Conservation (phyloP, 1,284 basidiomycete genomes). For the Ganoderma multipileum region DNA sequence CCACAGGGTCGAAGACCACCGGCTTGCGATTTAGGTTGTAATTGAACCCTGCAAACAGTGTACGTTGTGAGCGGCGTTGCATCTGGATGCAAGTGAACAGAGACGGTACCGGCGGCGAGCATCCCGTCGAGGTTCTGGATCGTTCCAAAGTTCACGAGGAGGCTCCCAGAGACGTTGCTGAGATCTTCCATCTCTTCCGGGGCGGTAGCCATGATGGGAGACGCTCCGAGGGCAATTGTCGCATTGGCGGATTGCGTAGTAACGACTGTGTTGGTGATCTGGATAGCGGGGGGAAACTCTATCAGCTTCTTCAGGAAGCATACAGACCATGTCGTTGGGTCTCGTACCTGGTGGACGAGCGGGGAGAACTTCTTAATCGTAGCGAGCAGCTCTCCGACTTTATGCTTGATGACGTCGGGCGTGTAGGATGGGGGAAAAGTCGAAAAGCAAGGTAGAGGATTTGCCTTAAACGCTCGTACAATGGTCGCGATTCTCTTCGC, state of each 20-base stretch:
- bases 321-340: background rate
- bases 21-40: constrained; percentile 83
- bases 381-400: constrained; percentile 54
- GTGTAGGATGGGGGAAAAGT: constrained; percentile 31
- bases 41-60: constrained; percentile 47
- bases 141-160: constrained; percentile 94
- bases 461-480: constrained; percentile 49
- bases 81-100: background rate
- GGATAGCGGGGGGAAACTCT: background rate
- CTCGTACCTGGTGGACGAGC: constrained; percentile 81
- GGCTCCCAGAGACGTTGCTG: constrained; percentile 67
- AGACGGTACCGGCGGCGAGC: constrained; percentile 73
- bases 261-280: constrained; percentile 94
- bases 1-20: constrained; percentile 93
- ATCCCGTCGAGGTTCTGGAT: constrained; percentile 81
- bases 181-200: constrained; percentile 87
- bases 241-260: constrained; percentile 92
- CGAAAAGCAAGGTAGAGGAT: constrained; percentile 32
- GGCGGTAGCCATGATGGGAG: constrained; percentile 93
- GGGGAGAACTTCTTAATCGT: constrained; percentile 64
- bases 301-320: background rate
- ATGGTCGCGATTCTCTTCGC: constrained; percentile 57
- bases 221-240: constrained; percentile 88
- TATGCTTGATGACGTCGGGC: constrained; percentile 42
- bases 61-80: constrained; percentile 3